Percentiles rank a stretch among this genome's conserved stretches.
phyloP scores from a whole-genome alignment of 352 stramenopile genomes.

The Globisporangium megalacanthum region DNA sequence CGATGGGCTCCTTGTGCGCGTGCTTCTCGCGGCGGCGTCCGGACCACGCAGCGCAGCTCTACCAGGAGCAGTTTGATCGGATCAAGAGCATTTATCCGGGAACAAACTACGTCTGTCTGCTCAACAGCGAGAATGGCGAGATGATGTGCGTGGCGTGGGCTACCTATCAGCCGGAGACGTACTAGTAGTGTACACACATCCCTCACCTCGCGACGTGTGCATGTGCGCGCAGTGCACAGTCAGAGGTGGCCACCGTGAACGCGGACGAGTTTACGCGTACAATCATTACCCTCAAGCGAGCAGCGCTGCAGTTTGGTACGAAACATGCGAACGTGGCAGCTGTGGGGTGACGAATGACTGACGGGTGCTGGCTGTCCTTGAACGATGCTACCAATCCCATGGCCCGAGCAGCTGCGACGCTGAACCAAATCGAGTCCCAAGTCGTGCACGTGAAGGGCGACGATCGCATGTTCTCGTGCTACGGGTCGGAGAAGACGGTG shows the following conservation, averaged over 20 bases:
- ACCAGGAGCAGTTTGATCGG: conserved; percentile 74
- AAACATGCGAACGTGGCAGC: not conserved
- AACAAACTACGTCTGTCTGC: conserved; percentile 75
- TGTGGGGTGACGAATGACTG: not conserved
- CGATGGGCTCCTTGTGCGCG: conserved; percentile 58
- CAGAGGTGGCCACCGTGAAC: conserved; percentile 55
- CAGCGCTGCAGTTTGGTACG: conserved; percentile 74
- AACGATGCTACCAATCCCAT: too few relatives aligned
- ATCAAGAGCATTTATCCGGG: conserved; percentile 69
- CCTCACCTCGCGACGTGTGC: not conserved
- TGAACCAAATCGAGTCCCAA: conserved; percentile 81
- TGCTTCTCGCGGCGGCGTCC: conserved; percentile 64
- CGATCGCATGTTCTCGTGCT: conserved; percentile 84
- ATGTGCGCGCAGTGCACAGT: conserved; percentile 42
- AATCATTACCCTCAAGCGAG: conserved; percentile 76
- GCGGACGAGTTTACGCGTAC: conserved; percentile 73
- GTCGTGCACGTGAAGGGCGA: conserved; percentile 79
- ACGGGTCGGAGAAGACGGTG: conserved; percentile 67
- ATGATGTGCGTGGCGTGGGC: conserved; percentile 56
- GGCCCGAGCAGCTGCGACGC: conserved; percentile 40
- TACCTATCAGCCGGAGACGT: too few relatives aligned
- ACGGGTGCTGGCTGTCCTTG: not conserved
- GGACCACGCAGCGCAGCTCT: conserved; percentile 44
- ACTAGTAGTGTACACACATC: too few relatives aligned
- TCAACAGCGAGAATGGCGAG: conserved; percentile 68